These are phyloP conservation scores for Musa troglodytarum DNA, from an alignment of 176 grass and related monocot species.

Conservation along the genomic window DNA sequence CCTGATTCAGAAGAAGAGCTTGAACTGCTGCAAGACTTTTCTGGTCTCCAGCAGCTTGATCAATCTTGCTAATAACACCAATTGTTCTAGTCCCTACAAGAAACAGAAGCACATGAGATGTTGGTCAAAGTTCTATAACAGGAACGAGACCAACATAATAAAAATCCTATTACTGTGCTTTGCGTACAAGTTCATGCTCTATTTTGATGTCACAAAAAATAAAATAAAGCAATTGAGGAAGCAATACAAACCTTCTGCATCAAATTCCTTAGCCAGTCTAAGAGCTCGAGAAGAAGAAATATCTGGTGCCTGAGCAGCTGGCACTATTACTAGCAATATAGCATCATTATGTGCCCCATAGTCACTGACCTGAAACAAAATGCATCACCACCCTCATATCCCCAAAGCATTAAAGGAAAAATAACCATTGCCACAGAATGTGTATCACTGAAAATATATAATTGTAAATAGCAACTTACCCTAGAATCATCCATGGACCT, in stretches of 20 bases:
- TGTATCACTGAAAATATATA: not conserved
- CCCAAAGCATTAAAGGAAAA: slow-evolving; percentile 4
- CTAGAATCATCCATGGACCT: slow-evolving; percentile 52
- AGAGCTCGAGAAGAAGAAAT: slow-evolving; percentile 70
- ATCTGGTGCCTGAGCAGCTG: slow-evolving; percentile 73
- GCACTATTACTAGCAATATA: slow-evolving; percentile 62
- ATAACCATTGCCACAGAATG: not conserved
- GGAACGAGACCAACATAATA: not conserved
- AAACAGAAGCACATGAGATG: slow-evolving; percentile 10
- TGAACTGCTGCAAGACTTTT: slow-evolving; percentile 68
- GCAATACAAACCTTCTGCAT: slow-evolving; percentile 45
- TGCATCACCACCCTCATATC: slow-evolving; percentile 12
- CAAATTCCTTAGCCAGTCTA: slow-evolving; percentile 62
- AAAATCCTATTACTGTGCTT: too few species aligned
- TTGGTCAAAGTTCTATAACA: slow-evolving; percentile 10
- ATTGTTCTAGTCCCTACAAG: slow-evolving; percentile 71
- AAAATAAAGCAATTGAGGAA: not conserved
- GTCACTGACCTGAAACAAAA: slow-evolving; percentile 37
- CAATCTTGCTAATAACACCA: slow-evolving; percentile 75
- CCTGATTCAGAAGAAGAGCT: slow-evolving; percentile 54
- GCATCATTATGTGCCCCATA: slow-evolving; percentile 62
- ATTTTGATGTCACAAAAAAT: not conserved
- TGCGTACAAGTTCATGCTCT: not conserved
- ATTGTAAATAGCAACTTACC: slow-evolving; percentile 28
- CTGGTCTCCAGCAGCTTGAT: slow-evolving; percentile 65